A percentile compares a stretch with the other conserved stretches of the same genome.
These are phyloP conservation scores for Pterocarpus santalinus DNA, from an alignment of 306 rosid genomes.

Conservation along the genomic window DNA sequence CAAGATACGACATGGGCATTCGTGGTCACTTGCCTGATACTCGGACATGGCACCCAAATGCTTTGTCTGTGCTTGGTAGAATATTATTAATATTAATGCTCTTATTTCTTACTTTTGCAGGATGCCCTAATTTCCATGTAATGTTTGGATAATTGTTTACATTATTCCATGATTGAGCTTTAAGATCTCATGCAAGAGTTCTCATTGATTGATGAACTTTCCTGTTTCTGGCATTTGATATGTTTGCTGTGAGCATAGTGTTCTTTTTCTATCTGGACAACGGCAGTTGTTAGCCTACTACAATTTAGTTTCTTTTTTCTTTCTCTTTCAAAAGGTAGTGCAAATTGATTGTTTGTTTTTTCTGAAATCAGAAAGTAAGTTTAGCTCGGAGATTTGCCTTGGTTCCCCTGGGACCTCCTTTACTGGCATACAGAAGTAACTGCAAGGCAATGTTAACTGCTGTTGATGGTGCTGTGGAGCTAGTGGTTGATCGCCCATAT, in stretches of 20 bases:
- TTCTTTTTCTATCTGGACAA: slow-evolving; percentile 26
- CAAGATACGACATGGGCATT: too few species aligned
- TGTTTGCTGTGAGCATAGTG: slow-evolving; percentile 18
- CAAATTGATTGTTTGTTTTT: slow-evolving; percentile 37
- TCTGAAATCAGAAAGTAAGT: slow-evolving; percentile 84
- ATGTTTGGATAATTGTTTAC: slow-evolving; percentile 19
- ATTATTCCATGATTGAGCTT: slow-evolving; percentile 19
- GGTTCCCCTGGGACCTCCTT: slow-evolving; percentile 98
- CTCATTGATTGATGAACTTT: slow-evolving; percentile 28
- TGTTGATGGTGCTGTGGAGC: slow-evolving; percentile 79
- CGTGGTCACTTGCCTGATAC: too few species aligned
- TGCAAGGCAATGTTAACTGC: slow-evolving; percentile 94
- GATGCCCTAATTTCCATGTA: slow-evolving; percentile 17
- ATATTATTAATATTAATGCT: neutral
- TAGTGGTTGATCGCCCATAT: slow-evolving; percentile 87
- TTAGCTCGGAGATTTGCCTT: slow-evolving; percentile 97
- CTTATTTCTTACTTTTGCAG: slow-evolving; percentile 18
- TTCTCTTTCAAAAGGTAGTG: neutral
- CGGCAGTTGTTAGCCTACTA: neutral
- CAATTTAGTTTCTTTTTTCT: neutral
- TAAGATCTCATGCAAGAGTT: slow-evolving; percentile 25
- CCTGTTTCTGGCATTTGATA: slow-evolving; percentile 29
- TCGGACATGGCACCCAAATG: too few species aligned
- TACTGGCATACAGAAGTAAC: slow-evolving; percentile 85
- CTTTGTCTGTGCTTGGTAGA: too few species aligned